These are phyloP conservation scores for Apiotrichum gamsii DNA, from an alignment of 1,284 basidiomycete species.

Conservation along the genomic window DNA sequence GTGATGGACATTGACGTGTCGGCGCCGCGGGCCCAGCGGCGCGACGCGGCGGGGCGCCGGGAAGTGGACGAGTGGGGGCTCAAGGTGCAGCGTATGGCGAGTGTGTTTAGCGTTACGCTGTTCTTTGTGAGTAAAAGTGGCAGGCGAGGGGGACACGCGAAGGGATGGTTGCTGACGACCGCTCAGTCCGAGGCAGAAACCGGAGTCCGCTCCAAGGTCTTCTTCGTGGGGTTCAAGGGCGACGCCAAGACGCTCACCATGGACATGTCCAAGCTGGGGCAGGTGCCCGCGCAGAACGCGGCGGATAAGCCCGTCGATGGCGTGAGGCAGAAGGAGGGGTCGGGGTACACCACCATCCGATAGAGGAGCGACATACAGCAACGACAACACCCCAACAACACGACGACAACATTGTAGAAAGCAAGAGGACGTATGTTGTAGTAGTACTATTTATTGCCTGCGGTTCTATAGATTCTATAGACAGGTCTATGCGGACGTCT, in stretches of 20 bases:
- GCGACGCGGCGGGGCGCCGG: slow-evolving; percentile 35
- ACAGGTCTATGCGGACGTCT: too few species aligned
- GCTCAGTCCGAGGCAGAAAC: slow-evolving; percentile 35
- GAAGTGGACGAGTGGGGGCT: slow-evolving; percentile 47
- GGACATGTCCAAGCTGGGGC: slow-evolving; percentile 44
- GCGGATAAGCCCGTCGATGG: slow-evolving; percentile 43
- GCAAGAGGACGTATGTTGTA: not conserved
- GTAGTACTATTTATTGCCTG: not conserved
- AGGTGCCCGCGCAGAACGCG: slow-evolving; percentile 35
- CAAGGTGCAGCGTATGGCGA: slow-evolving; percentile 47
- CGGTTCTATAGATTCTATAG: too few species aligned
- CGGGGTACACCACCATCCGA: slow-evolving; percentile 29
- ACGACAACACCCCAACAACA: not conserved
- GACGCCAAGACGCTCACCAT: slow-evolving; percentile 39
- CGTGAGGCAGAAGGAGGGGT: slow-evolving; percentile 42
- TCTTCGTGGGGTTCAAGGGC: slow-evolving; percentile 44
- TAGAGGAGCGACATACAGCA: not conserved
- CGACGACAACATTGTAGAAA: not conserved
- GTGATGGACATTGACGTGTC: slow-evolving; percentile 44
- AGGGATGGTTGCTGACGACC: too few species aligned
- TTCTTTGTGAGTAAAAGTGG: slow-evolving; percentile 44
- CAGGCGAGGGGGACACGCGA: too few species aligned
- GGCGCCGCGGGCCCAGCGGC: slow-evolving; percentile 23
- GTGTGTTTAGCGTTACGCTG: slow-evolving; percentile 43
- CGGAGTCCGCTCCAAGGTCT: slow-evolving; percentile 24